Percentiles rank a stretch among this genome's conserved stretches.
These are phyloP conservation scores for Daldinia bambusicola DNA, from an alignment of 495 filamentous ascomycete genomes.

Conservation along the genomic window DNA sequence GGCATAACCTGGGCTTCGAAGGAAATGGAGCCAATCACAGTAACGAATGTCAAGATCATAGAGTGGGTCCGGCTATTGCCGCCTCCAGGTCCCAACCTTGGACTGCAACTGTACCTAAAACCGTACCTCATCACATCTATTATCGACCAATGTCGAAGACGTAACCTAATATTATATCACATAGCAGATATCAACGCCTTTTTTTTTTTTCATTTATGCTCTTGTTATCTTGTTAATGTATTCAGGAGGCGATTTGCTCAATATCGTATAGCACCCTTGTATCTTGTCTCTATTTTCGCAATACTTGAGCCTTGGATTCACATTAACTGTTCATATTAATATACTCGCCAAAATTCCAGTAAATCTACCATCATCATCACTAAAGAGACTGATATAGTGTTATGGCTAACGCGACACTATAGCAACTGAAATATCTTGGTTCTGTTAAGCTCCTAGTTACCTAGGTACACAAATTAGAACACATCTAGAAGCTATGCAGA, in stretches of 20 bases:
- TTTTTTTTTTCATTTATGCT: background rate
- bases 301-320: background rate
- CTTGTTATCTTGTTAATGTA: background rate
- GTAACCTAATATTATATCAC: background rate
- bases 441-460: background rate
- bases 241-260: background rate
- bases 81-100: constrained; percentile 4
- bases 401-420: constrained; percentile 21
- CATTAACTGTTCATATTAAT: background rate
- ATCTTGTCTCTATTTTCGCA: background rate
- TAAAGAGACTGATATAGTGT: background rate
- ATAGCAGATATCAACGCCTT: background rate
- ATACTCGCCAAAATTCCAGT: background rate
- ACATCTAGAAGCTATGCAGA: constrained; percentile 37
- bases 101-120: constrained; percentile 38
- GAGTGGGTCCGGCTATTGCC: constrained; percentile 12
- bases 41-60: background rate
- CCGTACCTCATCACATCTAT: constrained; percentile 13
- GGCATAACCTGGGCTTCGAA: background rate
- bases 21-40: constrained; percentile 4
- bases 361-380: background rate
- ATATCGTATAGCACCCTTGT: background rate
- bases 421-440: background rate
- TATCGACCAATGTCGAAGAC: background rate
- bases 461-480: background rate